Base-by-base conservation (phyloP, 345 rosid species). In the Salix brachista region DNA sequence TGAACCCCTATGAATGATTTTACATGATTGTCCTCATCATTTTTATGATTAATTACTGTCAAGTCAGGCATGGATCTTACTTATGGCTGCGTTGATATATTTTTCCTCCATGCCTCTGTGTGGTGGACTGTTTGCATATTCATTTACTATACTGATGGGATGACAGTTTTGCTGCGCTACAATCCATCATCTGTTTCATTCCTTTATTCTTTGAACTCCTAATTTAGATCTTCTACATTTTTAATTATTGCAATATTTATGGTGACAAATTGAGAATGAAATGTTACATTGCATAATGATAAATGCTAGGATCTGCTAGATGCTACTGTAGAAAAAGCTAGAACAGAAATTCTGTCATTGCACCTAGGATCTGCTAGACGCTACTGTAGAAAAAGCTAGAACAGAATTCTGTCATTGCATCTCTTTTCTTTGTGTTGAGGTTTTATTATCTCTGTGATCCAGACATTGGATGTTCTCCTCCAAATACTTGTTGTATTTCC, bases 391-490 rank as follows among this genome's bases (percentile, higher is more conserved):
- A 77, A 41, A 60, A 32, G 58, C 72, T 61, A 19, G 68, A 36
- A 13, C 6, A 25, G 3, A 50, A 56, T 34, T 23, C 16, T 61
- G 21, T 44, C 4, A 13, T 46, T 48, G 14, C 50, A 14, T 6
- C 66, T 39, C 23, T 30, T 34, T 14, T 32, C 2, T 41, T 71
- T 42, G 32, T 56, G 54, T 62, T 74, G 66, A 72, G 39, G 16
- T 77, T 32, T 65, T 42, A 23, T 70, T 84, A 75, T 44, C 41
- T 79, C 8, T 71, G n/a, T 75, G 69, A 76, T 82, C 83, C 86
- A 96, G 99, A 91, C 98, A 34, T 85, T 96, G 82, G 98, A 96
- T 85, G 89, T 91, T 75, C 96, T 96, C 72, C 89, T 93, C 32
- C 87, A 86, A 87, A 85, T 96, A 81, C 96, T 93, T 78, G 81